These are phyloP conservation scores for Mycena indigotica DNA, from an alignment of 768 basidiomycete species.

Conservation along the genomic window DNA sequence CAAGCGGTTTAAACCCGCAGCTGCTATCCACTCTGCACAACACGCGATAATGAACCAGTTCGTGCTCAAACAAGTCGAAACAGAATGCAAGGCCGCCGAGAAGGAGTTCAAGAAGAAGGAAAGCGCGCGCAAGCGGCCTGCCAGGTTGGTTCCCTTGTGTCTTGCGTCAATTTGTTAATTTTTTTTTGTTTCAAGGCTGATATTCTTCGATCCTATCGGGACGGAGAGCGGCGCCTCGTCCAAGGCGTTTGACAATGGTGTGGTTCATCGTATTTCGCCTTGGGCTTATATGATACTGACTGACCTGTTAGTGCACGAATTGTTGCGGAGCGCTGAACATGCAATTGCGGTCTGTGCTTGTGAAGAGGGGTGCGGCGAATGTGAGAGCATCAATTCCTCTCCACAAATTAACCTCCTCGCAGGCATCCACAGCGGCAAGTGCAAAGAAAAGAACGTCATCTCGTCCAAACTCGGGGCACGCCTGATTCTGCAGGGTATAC, in stretches of 20 bases:
- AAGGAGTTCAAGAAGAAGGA: conserved; percentile 65
- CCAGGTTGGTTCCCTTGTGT: conserved; percentile 43
- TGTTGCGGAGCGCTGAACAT: conserved; percentile 60
- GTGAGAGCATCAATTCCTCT: conserved; percentile 39
- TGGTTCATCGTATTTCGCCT: no score
- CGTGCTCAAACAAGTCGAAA: conserved; percentile 67
- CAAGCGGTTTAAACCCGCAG: conserved; percentile 68
- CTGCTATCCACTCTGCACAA: conserved; percentile 81
- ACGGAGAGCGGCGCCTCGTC: conserved; percentile 72
- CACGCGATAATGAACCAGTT: conserved; percentile 85
- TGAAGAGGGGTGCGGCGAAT: conserved; percentile 66
- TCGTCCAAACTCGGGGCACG: conserved; percentile 76
- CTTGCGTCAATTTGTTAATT: conserved; percentile 8
- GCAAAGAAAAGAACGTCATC: conserved; percentile 73
- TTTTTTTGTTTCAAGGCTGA: conserved; percentile 49
- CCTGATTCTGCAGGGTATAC: conserved; percentile 62
- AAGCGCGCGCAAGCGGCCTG: conserved; percentile 67
- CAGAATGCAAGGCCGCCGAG: conserved; percentile 81
- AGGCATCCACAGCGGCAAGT: conserved; percentile 71
- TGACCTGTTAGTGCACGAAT: conserved; percentile 56
- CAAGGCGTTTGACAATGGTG: conserved; percentile 84
- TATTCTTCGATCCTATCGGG: conserved; percentile 77
- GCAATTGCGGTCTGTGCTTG: conserved; percentile 66
- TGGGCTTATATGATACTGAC: no score
- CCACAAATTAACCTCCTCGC: background rate